These are phyloP conservation scores for Ophiostoma triangulosporum DNA, from an alignment of 2,329 filamentous ascomycete species.

Conservation along the genomic window DNA sequence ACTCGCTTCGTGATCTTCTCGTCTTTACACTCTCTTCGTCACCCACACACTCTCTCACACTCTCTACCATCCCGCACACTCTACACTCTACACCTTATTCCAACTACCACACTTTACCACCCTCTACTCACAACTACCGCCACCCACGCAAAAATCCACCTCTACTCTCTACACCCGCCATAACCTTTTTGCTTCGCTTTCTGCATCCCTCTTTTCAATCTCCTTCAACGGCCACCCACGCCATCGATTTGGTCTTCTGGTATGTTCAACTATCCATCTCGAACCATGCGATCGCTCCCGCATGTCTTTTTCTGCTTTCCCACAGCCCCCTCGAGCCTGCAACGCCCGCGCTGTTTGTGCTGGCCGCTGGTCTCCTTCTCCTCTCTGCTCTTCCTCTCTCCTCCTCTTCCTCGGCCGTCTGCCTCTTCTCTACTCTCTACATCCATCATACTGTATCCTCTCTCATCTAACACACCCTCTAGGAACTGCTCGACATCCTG, in stretches of 20 bases:
- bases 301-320: constrained; percentile 6
- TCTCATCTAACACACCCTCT: neutral
- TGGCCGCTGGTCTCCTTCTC: neutral
- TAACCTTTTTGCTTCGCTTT: neutral
- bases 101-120: neutral
- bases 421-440: neutral
- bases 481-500: neutral
- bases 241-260: constrained; percentile 9
- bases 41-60: neutral
- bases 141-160: neutral
- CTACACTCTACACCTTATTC: neutral
- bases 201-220: constrained; percentile 1
- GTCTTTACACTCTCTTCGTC: neutral
- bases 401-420: neutral
- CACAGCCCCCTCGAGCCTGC: neutral
- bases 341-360: constrained; percentile 3
- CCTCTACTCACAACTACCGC: neutral
- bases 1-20: constrained; percentile 1
- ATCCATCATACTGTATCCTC: neutral
- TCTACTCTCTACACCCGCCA: neutral
- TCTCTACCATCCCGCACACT: neutral
- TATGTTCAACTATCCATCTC: constrained; percentile 10
- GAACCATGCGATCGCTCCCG: constrained; percentile 10
- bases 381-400: neutral
- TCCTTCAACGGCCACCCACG: constrained; percentile 4